A percentile compares a stretch with the other conserved stretches of the same genome.
Evolutionary conservation across 2,329 filamentous ascomycete genomes (phyloP).

Genomic region (Neofusicoccum ribis): DNA sequence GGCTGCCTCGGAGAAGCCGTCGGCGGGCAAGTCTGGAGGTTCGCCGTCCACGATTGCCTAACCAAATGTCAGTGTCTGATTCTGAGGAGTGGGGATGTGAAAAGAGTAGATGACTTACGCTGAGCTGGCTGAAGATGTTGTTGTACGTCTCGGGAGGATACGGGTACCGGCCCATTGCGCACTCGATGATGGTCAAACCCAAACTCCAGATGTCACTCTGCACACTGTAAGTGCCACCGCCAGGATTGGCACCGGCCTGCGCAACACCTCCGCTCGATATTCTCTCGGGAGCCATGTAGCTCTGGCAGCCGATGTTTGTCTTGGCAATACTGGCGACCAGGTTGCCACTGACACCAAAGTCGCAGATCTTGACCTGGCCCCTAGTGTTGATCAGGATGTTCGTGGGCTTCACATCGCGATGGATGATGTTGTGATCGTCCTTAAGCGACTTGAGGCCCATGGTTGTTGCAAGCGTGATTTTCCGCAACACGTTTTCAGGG

Average conservation of each 20-base stretch:
- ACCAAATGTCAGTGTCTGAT: conserved; percentile 23
- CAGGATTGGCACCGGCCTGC: conserved; percentile 64
- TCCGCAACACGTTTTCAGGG: conserved; percentile 81
- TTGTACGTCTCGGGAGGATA: conserved; percentile 97
- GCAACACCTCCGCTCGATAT: conserved; percentile 85
- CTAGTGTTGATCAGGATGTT: conserved; percentile 90
- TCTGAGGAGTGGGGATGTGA: neutral
- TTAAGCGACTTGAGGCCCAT: conserved; percentile 92
- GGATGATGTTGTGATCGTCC: conserved; percentile 98
- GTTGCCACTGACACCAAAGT: conserved; percentile 96
- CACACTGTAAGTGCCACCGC: conserved; percentile 89
- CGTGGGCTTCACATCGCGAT: conserved; percentile 98
- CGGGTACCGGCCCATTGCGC: conserved; percentile 89
- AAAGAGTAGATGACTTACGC: conserved; percentile 62
- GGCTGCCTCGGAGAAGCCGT: conserved; percentile 76
- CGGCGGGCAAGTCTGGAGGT: conserved; percentile 80
- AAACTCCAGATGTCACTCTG: conserved; percentile 98
- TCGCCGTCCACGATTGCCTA: conserved; percentile 98
- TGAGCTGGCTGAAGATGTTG: conserved; percentile 96
- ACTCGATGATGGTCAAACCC: conserved; percentile 92
- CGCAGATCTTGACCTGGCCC: conserved; percentile 96
- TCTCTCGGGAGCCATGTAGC: conserved; percentile 97
- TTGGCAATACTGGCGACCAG: conserved; percentile 96
- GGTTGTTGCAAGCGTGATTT: conserved; percentile 86
- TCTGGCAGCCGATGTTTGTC: conserved; percentile 98